phyloP scores from a whole-genome alignment of 225 moss, liverwort and hornwort species.

The Neckera pumila region DNA sequence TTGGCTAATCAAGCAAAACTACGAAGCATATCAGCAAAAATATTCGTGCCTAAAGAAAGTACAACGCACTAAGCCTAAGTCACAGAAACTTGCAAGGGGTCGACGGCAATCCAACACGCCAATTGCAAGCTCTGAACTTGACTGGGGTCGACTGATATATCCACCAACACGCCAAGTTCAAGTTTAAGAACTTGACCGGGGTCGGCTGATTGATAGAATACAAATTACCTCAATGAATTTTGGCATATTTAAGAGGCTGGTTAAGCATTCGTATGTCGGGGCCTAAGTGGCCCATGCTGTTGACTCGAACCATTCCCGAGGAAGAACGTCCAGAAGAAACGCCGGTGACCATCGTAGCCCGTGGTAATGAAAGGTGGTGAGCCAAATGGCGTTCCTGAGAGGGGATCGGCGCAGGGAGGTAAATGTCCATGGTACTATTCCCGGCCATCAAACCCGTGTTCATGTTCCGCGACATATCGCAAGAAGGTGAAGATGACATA shows the following conservation, averaged over 20 bases:
- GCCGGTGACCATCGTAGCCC: conserved; percentile 38
- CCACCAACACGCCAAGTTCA: conserved; percentile 27
- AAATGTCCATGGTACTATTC: conserved; percentile 24
- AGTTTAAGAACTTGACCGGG: conserved; percentile 28
- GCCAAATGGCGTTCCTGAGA: conserved; percentile 28
- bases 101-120: conserved; percentile 35
- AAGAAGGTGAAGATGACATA: conserved; percentile 54
- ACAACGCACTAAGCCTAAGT: conserved; percentile 16
- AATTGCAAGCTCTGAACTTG: conserved; percentile 12
- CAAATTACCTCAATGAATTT: conserved; percentile 37
- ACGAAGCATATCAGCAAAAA: conserved; percentile 4
- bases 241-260: conserved; percentile 48
- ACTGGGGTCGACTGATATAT: conserved; percentile 28
- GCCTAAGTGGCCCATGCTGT: conserved; percentile 45
- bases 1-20: conserved; percentile 27
- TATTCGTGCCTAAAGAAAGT: conserved; percentile 1
- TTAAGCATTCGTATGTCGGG: conserved; percentile 43
- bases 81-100: conserved; percentile 36
- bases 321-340: conserved; percentile 16
- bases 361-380: conserved; percentile 36
- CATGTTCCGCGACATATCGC: conserved; percentile 34
- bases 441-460: conserved; percentile 39
- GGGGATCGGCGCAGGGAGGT: conserved; percentile 34
- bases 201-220: conserved; percentile 38
- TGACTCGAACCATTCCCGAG: conserved; percentile 26